These are phyloP conservation scores for Phytophthora ohioensis DNA, from an alignment of 352 stramenopile species.

Conservation along the genomic window DNA sequence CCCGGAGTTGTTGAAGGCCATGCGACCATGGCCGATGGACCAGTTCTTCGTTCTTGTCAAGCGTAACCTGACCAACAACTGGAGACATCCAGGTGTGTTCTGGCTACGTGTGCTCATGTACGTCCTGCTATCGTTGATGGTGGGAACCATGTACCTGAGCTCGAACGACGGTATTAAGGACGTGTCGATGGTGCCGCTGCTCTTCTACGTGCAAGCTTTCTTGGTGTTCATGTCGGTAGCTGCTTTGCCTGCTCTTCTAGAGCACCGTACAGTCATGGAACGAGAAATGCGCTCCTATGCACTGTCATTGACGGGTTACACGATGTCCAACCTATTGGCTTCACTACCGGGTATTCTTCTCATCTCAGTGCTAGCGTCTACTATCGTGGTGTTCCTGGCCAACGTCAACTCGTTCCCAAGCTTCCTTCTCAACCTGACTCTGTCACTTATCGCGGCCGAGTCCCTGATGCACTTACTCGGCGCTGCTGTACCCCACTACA, in stretches of 20 bases:
- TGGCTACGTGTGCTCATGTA: constrained; percentile 90
- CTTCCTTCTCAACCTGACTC: constrained; percentile 80
- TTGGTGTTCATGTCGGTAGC: constrained; percentile 94
- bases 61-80: constrained; percentile 75
- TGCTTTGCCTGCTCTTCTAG: constrained; percentile 85
- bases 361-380: constrained; percentile 66
- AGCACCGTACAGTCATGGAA: constrained; percentile 87
- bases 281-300: constrained; percentile 67
- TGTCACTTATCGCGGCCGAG: constrained; percentile 82
- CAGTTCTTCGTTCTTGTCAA: constrained; percentile 73
- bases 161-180: constrained; percentile 50
- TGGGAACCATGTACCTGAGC: constrained; percentile 81
- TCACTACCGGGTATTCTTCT: constrained; percentile 75
- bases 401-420: constrained; percentile 65
- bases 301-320: constrained; percentile 81
- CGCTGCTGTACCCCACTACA: constrained; percentile 85
- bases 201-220: constrained; percentile 94
- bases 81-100: constrained; percentile 78
- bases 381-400: constrained; percentile 64
- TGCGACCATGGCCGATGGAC: constrained; percentile 54
- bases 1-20: constrained; percentile 52
- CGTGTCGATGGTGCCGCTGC: constrained; percentile 60
- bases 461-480: constrained; percentile 84
- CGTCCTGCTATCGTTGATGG: constrained; percentile 75
- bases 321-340: constrained; percentile 78